Percentiles rank a stretch among this genome's conserved stretches.
These are phyloP conservation scores for Herpotrichia juniperi DNA, from an alignment of 2,329 filamentous ascomycete genomes.

Conservation along the genomic window DNA sequence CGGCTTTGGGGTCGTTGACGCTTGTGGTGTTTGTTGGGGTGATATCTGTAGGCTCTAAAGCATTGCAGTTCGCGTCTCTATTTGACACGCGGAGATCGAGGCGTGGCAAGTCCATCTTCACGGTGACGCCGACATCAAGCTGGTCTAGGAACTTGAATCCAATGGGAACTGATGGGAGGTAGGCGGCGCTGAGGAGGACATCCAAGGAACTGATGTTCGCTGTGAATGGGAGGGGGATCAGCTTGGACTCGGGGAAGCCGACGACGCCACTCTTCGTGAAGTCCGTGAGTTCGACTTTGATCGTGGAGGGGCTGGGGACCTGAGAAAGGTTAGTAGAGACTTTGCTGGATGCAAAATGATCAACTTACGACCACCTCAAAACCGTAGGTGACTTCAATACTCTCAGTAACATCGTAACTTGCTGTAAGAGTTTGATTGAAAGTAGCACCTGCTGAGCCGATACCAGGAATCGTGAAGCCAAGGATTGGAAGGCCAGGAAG, in stretches of 20 bases:
- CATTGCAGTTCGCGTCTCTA: conserved; percentile 25
- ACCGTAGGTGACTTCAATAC: conserved; percentile 42
- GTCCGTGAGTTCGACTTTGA: conserved; percentile 36
- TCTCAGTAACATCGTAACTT: conserved; percentile 31
- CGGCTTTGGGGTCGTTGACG: conserved; percentile 1
- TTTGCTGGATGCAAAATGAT: not conserved
- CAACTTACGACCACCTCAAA: conserved; percentile 42
- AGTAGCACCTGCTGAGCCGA: conserved; percentile 43
- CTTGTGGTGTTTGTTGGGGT: not conserved
- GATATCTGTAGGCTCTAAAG: conserved; percentile 1
- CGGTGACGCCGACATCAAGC: conserved; percentile 31
- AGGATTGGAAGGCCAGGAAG: conserved; percentile 34
- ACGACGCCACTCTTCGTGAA: conserved; percentile 27
- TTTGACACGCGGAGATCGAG: conserved; percentile 35
- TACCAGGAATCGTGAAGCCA: conserved; percentile 41
- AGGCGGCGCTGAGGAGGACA: conserved; percentile 34
- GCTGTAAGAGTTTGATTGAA: conserved; percentile 37
- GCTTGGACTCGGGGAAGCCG: conserved; percentile 35
- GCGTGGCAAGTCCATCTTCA: conserved; percentile 40
- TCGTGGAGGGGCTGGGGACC: conserved; percentile 36
- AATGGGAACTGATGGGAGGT: conserved; percentile 41
- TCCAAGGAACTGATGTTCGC: conserved; percentile 33
- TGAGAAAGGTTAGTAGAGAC: conserved; percentile 14
- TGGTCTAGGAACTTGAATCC: conserved; percentile 40
- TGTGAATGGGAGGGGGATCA: conserved; percentile 41